Base-by-base conservation (phyloP, 495 filamentous ascomycete species). In the Penicillium verhagenii region DNA sequence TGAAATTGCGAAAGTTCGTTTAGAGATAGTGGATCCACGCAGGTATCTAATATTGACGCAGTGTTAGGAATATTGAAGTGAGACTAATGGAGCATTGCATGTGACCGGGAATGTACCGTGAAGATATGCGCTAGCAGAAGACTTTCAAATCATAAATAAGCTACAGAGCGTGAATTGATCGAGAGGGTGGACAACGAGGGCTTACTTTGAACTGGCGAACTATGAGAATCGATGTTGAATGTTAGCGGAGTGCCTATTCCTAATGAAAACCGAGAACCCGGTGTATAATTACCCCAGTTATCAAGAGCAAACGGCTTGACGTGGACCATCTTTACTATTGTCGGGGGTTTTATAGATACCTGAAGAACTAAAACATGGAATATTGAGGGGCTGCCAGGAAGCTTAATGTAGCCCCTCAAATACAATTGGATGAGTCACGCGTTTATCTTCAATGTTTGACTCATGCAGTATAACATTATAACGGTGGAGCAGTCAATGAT, bases 231-330 rank as follows among this genome's bases (percentile, higher is more conserved):
- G 20, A 19, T 48, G 42, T 26, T 13, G 42, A 28, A 19, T 48
- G 42, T 26, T 13, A 47, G 42, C 14, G 18, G 7, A n/a, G 6
- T 11, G 6, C 14, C 13, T 14, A 4, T 35, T 37, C 26, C 10
- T 44, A 23, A 6, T 26, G 18, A 18, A 14, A 29, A 26, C 39
- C 25, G 6, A 14, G n/a, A 16, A 4, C n/a, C n/a, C n/a, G 24
- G 37, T 18, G 18, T 29, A 3, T 33, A 7, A 24, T 31, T 52
- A 57, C 55, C 49, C 43, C 48, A 57, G 24, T 57, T 47, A 18
- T 57, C 55, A 10, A 57, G 48, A 52, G 48, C 49, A 29, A 57
- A 57, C 3, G 55, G 49, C 25, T 47, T 57, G 4, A 57, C 54
- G 3, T 47, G 28, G 10, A 57, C 54, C 54, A 57, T 57, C 8